phyloP scores from a whole-genome alignment of 2,329 filamentous ascomycete species.

The Aplosporella prunicola region DNA sequence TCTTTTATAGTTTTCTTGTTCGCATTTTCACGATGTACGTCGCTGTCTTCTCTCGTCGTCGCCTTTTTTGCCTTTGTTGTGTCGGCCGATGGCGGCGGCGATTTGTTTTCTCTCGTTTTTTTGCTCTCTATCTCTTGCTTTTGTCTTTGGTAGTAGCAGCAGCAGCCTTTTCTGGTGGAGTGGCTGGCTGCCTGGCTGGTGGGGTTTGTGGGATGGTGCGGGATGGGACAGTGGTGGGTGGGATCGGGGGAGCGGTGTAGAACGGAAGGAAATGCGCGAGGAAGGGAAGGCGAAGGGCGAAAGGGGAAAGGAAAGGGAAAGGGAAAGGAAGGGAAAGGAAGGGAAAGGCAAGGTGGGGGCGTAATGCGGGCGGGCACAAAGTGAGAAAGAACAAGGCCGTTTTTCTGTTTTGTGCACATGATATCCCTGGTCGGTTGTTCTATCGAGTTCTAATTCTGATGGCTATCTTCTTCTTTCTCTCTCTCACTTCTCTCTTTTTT shows the following conservation, averaged over 20 bases:
- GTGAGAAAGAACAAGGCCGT: constrained; percentile 21
- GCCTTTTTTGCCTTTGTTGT: constrained; percentile 22
- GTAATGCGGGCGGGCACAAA: too few relatives aligned
- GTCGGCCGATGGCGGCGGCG: constrained; percentile 21
- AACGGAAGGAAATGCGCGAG: constrained; percentile 19
- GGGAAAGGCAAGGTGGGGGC: constrained; percentile 23
- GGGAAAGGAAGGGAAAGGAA: constrained; percentile 22
- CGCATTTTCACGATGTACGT: constrained; percentile 11
- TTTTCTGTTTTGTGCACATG: constrained; percentile 12
- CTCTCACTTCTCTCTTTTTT: constrained; percentile 9
- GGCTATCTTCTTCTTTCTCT: constrained; percentile 10
- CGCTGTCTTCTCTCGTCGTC: constrained; percentile 20
- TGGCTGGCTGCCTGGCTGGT: constrained; percentile 21
- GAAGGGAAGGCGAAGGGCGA: constrained; percentile 15
- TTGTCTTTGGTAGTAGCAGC: constrained; percentile 14
- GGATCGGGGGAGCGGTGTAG: constrained; percentile 10
- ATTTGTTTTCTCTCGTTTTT: constrained; percentile 8
- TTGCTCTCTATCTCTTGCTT: not conserved
- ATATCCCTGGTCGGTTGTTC: constrained; percentile 8
- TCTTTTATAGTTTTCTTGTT: constrained; percentile 4
- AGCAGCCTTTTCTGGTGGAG: constrained; percentile 23
- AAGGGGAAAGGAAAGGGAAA: constrained; percentile 19
- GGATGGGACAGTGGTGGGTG: constrained; percentile 17
- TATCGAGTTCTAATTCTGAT: constrained; percentile 13
- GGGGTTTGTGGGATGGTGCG: constrained; percentile 23